Conservation (phyloP, 75 land plant genomes). For the Sequoia sempervirens region DNA sequence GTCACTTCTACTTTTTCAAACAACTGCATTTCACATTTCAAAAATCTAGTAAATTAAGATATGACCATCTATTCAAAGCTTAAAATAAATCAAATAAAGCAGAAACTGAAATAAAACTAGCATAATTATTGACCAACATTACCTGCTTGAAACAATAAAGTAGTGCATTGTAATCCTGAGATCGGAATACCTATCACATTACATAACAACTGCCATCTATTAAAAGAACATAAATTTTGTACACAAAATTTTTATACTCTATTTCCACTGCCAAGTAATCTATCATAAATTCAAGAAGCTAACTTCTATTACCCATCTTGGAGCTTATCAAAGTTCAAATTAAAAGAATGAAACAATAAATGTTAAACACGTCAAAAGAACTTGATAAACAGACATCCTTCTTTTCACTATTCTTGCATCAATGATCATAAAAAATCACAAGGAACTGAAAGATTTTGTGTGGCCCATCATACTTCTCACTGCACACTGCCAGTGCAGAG, state of each 20-base stretch:
- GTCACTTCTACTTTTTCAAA: slow-evolving; percentile 97
- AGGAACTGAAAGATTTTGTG: slow-evolving; percentile 15
- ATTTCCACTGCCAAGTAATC: background rate
- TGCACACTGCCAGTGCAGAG: slow-evolving; percentile 95
- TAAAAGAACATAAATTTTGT: background rate
- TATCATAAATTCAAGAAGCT: background rate
- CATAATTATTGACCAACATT: background rate
- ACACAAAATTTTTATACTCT: background rate
- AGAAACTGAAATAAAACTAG: background rate
- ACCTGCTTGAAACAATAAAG: slow-evolving; percentile 91
- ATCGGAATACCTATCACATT: slow-evolving; percentile 79
- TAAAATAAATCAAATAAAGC: slow-evolving; percentile 3
- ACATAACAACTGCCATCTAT: background rate
- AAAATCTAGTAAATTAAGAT: background rate
- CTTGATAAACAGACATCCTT: background rate
- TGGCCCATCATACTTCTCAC: slow-evolving; percentile 93
- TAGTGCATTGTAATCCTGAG: slow-evolving; percentile 85
- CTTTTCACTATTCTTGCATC: background rate
- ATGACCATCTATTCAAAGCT: background rate
- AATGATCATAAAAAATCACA: background rate
- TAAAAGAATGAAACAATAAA: background rate
- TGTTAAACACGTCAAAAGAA: background rate
- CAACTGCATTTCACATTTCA: slow-evolving; percentile 37
- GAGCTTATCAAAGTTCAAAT: background rate
- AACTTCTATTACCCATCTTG: background rate